These are phyloP conservation scores for Dendrobium nobile DNA, from an alignment of 106 monocot species.

Conservation along the genomic window DNA sequence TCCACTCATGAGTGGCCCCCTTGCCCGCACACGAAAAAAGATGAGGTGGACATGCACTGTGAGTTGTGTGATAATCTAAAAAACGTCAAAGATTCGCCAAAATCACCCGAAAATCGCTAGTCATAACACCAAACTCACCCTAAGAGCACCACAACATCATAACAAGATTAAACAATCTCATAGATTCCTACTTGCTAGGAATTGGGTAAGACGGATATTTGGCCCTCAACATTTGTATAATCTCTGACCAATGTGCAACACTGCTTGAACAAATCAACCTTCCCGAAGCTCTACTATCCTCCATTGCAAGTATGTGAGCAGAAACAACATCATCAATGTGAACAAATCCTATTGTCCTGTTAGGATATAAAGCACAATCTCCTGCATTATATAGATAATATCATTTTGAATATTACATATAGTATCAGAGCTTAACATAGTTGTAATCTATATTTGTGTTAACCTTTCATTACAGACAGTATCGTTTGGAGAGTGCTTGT, in stretches of 20 bases:
- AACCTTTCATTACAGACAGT: constrained; percentile 54
- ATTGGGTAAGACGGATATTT: constrained; percentile 49
- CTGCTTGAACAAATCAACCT: constrained; percentile 65
- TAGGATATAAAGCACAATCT: constrained; percentile 41
- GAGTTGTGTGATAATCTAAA: too few relatives aligned
- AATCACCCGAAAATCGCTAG: too few relatives aligned
- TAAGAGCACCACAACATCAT: neutral
- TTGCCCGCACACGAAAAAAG: too few relatives aligned
- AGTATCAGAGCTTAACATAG: neutral
- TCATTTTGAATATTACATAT: neutral
- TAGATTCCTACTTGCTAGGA: constrained; percentile 29
- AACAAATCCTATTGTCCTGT: constrained; percentile 68
- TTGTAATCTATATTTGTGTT: neutral
- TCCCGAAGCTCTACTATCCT: constrained; percentile 53
- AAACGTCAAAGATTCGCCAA: too few relatives aligned
- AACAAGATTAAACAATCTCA: neutral
- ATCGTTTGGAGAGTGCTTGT: constrained; percentile 58
- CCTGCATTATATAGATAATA: constrained; percentile 18
- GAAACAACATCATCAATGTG: constrained; percentile 75
- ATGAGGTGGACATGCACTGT: too few relatives aligned
- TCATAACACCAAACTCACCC: too few relatives aligned
- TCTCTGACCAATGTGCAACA: constrained; percentile 75
- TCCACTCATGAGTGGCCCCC: too few relatives aligned
- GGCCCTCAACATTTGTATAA: constrained; percentile 52
- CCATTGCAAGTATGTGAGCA: constrained; percentile 72